Evolutionary conservation across 345 rosid genomes (phyloP).

Genomic region (Laguncularia racemosa): DNA sequence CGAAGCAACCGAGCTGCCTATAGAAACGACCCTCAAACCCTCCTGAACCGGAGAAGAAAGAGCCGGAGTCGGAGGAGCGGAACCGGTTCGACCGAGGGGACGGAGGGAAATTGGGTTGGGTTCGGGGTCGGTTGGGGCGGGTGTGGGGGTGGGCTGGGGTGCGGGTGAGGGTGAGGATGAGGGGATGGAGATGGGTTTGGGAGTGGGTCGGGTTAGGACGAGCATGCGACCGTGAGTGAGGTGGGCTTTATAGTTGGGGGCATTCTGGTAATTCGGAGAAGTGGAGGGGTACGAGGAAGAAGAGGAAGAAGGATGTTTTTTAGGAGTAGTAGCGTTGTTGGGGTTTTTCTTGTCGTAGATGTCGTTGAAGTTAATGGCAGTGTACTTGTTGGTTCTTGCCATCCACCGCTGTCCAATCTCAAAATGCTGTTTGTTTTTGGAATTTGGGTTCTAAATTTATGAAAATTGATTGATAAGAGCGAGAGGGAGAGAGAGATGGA

Average conservation of each 20-base stretch:
- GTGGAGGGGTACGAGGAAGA: constrained; percentile 18
- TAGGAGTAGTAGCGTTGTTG: constrained; percentile 3
- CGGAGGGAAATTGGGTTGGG: constrained; percentile 50
- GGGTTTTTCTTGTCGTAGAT: constrained; percentile 45
- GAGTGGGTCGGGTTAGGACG: constrained; percentile 64
- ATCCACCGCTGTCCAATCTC: constrained; percentile 32
- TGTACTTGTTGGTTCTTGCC: constrained; percentile 78
- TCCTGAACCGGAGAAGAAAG: constrained; percentile 5
- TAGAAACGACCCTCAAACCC: constrained; percentile 14
- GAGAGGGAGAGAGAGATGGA: not conserved
- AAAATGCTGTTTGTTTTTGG: not conserved
- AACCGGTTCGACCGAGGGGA: constrained; percentile 50
- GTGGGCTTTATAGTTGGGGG: constrained; percentile 14
- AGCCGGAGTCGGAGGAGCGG: constrained; percentile 21
- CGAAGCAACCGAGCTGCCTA: constrained; percentile 15
- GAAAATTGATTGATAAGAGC: not conserved
- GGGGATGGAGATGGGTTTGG: constrained; percentile 33
- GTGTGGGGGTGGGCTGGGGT: constrained; percentile 17
- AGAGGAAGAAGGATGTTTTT: constrained; percentile 22
- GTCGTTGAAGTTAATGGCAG: constrained; percentile 70
- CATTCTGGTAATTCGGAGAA: not conserved
- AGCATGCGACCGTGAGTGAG: constrained; percentile 81
- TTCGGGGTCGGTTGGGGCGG: constrained; percentile 13
- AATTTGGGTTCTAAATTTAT: not conserved
- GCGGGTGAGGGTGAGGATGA: constrained; percentile 14